These are phyloP conservation scores for Podospora conica DNA, from an alignment of 495 filamentous ascomycete species.

Conservation along the genomic window DNA sequence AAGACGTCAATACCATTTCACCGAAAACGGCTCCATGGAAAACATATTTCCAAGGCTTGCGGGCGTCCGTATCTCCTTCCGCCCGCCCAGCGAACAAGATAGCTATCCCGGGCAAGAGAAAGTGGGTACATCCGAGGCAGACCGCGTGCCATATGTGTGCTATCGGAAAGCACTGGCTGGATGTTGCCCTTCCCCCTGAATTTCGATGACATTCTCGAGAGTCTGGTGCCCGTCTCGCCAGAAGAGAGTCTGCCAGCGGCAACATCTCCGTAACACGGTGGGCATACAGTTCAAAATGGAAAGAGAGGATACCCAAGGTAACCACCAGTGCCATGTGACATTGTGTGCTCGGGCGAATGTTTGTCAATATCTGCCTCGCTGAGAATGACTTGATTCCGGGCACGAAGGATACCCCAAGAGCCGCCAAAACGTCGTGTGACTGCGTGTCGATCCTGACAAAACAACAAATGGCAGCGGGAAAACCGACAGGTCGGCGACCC, in stretches of 20 bases:
- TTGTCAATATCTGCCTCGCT: neutral
- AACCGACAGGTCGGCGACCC: neutral
- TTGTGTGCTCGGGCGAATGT: neutral
- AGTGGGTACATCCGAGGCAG: neutral
- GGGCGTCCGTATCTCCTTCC: neutral
- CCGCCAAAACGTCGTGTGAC: neutral
- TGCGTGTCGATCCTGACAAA: neutral
- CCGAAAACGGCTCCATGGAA: neutral
- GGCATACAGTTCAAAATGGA: neutral
- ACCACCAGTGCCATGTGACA: neutral
- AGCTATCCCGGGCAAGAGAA: neutral
- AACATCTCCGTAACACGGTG: neutral
- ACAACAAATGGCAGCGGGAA: neutral
- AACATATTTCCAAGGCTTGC: neutral
- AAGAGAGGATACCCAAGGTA: neutral
- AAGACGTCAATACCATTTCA: neutral
- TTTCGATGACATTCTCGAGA: neutral
- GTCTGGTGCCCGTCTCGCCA: neutral
- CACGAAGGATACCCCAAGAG: neutral
- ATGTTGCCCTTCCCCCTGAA: neutral
- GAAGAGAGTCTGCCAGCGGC: neutral
- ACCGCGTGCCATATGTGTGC: neutral
- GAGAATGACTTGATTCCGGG: neutral
- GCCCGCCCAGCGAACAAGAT: neutral
- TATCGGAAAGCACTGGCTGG: neutral